Base-by-base conservation (phyloP, 441 rosid species). In the Melastoma candidum region DNA sequence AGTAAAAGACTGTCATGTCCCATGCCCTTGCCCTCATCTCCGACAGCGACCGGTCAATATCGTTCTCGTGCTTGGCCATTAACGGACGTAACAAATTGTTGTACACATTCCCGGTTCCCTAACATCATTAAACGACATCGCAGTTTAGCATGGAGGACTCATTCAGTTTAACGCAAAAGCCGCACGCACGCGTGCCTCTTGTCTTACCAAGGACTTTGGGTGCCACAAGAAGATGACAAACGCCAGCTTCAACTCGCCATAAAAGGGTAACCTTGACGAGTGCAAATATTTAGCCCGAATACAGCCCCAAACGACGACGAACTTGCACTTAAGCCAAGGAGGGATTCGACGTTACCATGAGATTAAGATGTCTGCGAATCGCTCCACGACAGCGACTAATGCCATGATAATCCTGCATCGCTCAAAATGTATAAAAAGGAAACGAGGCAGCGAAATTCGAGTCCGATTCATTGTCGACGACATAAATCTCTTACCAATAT, bases 211-310 rank as follows among this genome's bases (percentile, higher is more conserved):
- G 25, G 85, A 74, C 68, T 75, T 74, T 0, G 80, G 80, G 60
- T 76, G 68, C 90, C 87, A 78, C 50, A 83, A 84, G 54, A 83
- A 85, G 48, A 85, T 36, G 63, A 83, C 62, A 12, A 81, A 68
- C 22, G 83, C 87, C 72, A 88, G 59, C 57, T 85, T 85, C 12
- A 75, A 87, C 70, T 77, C 93, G 32, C 60, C 61, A 54, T 85
- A 83, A 66, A 85, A 46, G 0, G 90, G 93, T 26, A 85, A 68
- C 90, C 95, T 88, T 66, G 64, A 59, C 45, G 54, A 51, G 25
- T 47, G 36, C 60, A 41, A 48, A 48, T n/a, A n/a, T 3, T 2
- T 60, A 25, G 0, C 6, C 58, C 1, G 48, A 43, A 47, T 14
- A 6, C 8, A 22, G 4, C 17, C 13, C 44, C 46, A 29, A 25